phyloP scores from a whole-genome alignment of 164 flowering plant genomes.

The Euptelea pleiosperma region DNA sequence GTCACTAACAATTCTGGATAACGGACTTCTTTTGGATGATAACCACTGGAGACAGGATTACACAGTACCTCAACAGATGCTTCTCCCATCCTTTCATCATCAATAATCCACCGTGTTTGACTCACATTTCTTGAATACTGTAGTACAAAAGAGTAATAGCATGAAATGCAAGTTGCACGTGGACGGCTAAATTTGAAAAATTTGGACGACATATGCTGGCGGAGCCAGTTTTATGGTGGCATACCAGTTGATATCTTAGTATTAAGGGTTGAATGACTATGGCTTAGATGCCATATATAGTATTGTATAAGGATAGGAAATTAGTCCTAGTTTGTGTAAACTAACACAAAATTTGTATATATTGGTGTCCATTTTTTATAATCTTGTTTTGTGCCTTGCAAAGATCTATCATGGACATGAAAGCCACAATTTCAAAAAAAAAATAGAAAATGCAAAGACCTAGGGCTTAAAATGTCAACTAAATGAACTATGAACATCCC shows the following conservation, averaged over 20 bases:
- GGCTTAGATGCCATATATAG: background rate
- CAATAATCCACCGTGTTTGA: constrained; percentile 92
- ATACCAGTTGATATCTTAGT: background rate
- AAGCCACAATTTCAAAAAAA: background rate
- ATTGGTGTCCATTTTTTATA: too few species aligned
- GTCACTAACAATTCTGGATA: background rate
- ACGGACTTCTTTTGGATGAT: constrained; percentile 3
- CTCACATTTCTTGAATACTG: constrained; percentile 98
- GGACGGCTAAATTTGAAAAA: background rate
- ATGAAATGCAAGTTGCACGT: constrained; percentile 6
- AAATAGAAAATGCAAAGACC: too few species aligned
- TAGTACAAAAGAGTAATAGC: constrained; percentile 12
- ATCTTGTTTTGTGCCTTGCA: background rate
- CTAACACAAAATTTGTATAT: too few species aligned
- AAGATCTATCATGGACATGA: background rate
- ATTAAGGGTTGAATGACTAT: too few species aligned
- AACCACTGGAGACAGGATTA: background rate
- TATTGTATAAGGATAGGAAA: background rate
- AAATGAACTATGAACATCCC: too few species aligned
- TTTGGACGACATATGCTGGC: background rate
- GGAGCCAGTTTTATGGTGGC: background rate
- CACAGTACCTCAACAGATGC: constrained; percentile 87
- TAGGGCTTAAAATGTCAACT: too few species aligned
- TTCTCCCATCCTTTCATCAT: constrained; percentile 97
- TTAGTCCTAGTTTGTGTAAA: too few species aligned